These are phyloP conservation scores for Fusarium duplospermum DNA, from an alignment of 2,329 filamentous ascomycete genomes.

Conservation along the genomic window DNA sequence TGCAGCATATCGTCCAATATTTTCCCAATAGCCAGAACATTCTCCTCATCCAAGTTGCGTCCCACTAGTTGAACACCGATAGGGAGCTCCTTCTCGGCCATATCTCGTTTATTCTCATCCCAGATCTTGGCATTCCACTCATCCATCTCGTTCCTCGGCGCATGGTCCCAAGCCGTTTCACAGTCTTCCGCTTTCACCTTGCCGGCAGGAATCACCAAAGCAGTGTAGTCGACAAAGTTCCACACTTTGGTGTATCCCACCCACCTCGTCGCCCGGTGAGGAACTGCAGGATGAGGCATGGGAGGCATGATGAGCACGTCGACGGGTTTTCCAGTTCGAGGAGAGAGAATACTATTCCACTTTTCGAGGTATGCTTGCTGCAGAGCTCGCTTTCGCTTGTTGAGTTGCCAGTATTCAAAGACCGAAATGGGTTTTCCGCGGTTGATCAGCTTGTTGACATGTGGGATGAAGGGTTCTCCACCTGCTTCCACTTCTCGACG, in stretches of 20 bases:
- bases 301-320: slow-evolving; percentile 69
- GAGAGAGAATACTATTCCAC: slow-evolving; percentile 62
- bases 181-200: slow-evolving; percentile 6
- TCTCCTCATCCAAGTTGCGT: slow-evolving; percentile 27
- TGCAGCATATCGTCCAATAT: slow-evolving; percentile 14
- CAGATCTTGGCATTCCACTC: slow-evolving; percentile 23
- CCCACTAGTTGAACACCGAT: slow-evolving; percentile 28
- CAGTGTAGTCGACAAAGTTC: slow-evolving; percentile 46
- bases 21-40: slow-evolving; percentile 22
- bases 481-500: slow-evolving; percentile 62
- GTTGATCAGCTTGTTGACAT: slow-evolving; percentile 68
- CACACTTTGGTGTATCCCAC: slow-evolving; percentile 57
- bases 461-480: slow-evolving; percentile 70
- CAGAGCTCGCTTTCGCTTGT: slow-evolving; percentile 62
- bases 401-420: slow-evolving; percentile 76
- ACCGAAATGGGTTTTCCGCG: slow-evolving; percentile 66
- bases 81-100: slow-evolving; percentile 8
- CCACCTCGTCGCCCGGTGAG: slow-evolving; percentile 55
- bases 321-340: slow-evolving; percentile 56
- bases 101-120: slow-evolving; percentile 1
- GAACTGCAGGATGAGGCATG: slow-evolving; percentile 70
- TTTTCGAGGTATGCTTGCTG: slow-evolving; percentile 63
- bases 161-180: neutral
- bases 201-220: slow-evolving; percentile 41
- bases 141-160: slow-evolving; percentile 12